Percentiles rank a stretch among this genome's conserved stretches.
These are phyloP conservation scores for Chalciporus chontae DNA, from an alignment of 768 basidiomycete species.

Conservation along the genomic window DNA sequence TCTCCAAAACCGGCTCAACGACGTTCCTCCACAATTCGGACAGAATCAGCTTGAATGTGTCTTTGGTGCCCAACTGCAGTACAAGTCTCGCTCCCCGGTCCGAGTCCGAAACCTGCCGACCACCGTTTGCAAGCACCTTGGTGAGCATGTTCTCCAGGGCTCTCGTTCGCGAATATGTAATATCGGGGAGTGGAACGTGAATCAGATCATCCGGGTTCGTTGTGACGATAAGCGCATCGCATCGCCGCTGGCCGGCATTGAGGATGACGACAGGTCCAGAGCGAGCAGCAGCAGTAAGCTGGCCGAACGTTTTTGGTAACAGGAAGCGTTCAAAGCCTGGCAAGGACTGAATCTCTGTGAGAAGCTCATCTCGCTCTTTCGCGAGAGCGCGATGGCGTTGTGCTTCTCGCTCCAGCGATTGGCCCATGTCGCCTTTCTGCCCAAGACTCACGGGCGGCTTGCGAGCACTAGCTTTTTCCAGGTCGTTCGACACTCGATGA, in stretches of 20 bases:
- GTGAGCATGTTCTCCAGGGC: conserved; percentile 2
- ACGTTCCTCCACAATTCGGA: conserved; percentile 2
- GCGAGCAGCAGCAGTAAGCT: background rate
- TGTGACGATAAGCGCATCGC: background rate
- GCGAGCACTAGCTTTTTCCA: conserved; percentile 2
- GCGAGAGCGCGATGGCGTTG: conserved; percentile 11
- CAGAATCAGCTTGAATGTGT: background rate
- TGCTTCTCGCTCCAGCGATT: conserved; percentile 14
- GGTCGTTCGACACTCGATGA: background rate
- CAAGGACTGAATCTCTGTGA: conserved; percentile 15
- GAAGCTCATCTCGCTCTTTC: conserved; percentile 11
- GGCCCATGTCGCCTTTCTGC: background rate
- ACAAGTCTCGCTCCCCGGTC: background rate
- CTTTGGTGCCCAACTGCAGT: background rate
- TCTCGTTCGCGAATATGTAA: background rate
- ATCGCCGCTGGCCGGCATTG: background rate
- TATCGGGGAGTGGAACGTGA: background rate
- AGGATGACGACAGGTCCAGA: background rate
- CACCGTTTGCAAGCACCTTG: background rate
- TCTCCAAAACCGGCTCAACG: background rate
- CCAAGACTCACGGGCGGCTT: background rate
- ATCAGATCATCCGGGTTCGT: background rate
- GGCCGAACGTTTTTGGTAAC: conserved; percentile 8
- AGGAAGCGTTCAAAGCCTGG: conserved; percentile 23
- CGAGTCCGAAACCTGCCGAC: background rate